Conservation (phyloP, 768 basidiomycete genomes). For the Amanita jacksonii region DNA sequence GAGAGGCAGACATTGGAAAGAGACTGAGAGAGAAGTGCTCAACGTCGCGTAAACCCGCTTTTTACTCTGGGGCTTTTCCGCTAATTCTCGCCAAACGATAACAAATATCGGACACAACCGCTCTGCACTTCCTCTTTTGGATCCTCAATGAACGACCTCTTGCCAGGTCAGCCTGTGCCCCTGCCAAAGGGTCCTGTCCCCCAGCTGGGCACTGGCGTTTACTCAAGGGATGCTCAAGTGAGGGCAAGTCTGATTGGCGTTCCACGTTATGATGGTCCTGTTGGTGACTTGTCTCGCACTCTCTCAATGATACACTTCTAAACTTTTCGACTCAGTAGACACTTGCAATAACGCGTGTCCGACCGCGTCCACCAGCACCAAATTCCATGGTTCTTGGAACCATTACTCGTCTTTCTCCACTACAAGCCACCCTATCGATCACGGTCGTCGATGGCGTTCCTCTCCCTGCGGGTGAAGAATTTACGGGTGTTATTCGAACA, state of each 20-base stretch:
- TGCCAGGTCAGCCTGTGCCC: constrained; percentile 75
- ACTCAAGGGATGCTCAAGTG: constrained; percentile 49
- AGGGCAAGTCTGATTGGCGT: constrained; percentile 67
- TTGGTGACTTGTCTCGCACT: constrained; percentile 36
- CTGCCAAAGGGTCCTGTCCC: constrained; percentile 45
- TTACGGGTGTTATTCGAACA: constrained; percentile 76
- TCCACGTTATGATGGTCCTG: constrained; percentile 52
- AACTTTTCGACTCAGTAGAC: constrained; percentile 36
- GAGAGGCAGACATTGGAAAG: constrained; percentile 46
- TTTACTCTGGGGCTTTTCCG: constrained; percentile 18
- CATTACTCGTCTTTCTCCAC: constrained; percentile 73
- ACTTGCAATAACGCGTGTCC: constrained; percentile 51
- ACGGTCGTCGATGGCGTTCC: constrained; percentile 82
- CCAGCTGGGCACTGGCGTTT: constrained; percentile 57
- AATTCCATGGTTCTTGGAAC: constrained; percentile 76
- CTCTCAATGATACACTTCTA: constrained; percentile 13
- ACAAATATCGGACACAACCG: constrained; percentile 18
- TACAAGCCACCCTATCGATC: constrained; percentile 78
- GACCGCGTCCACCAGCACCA: constrained; percentile 65
- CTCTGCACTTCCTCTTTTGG: neutral
- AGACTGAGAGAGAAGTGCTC: constrained; percentile 14
- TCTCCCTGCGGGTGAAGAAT: constrained; percentile 77
- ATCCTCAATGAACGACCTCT: constrained; percentile 24
- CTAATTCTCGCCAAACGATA: constrained; percentile 19
- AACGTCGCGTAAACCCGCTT: constrained; percentile 8